Conservation (phyloP, 164 flowering plant genomes). For the Vitis labrusca region DNA sequence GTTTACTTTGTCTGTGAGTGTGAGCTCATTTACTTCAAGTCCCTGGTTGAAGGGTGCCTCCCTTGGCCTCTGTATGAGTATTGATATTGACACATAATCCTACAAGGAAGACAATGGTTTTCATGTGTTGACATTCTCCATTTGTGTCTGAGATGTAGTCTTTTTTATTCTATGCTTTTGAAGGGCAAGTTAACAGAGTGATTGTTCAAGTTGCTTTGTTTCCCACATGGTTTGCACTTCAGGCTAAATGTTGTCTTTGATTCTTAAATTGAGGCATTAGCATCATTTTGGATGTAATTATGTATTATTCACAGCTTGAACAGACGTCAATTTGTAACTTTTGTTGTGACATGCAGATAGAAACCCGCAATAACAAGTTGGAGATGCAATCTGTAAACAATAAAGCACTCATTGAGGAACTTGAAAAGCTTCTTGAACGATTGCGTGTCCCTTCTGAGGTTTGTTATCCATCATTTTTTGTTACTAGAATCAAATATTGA, state of each 20-base stretch:
- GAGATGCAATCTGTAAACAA: constrained; percentile 99
- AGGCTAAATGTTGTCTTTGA: not conserved
- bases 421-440: constrained; percentile 88
- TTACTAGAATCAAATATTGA: not conserved
- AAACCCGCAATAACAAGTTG: constrained; percentile 92
- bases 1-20: not conserved
- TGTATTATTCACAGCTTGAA: too few species aligned
- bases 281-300: not conserved
- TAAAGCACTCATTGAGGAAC: constrained; percentile 81
- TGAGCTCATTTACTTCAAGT: not conserved
- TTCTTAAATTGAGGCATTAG: not conserved
- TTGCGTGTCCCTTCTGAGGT: constrained; percentile 94
- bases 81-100: not conserved
- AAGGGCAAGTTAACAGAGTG: not conserved
- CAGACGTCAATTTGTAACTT: constrained; percentile 1
- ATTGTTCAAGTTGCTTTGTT: not conserved
- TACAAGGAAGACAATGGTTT: not conserved
- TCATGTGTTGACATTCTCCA: not conserved
- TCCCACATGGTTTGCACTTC: not conserved
- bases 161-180: not conserved
- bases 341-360: constrained; percentile 61
- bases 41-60: not conserved
- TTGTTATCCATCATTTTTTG: constrained; percentile 16
- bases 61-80: not conserved
- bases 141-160: not conserved